These are phyloP conservation scores for Meyerozyma athensensis DNA, from an alignment of 1,139 yeast species.

Conservation along the genomic window DNA sequence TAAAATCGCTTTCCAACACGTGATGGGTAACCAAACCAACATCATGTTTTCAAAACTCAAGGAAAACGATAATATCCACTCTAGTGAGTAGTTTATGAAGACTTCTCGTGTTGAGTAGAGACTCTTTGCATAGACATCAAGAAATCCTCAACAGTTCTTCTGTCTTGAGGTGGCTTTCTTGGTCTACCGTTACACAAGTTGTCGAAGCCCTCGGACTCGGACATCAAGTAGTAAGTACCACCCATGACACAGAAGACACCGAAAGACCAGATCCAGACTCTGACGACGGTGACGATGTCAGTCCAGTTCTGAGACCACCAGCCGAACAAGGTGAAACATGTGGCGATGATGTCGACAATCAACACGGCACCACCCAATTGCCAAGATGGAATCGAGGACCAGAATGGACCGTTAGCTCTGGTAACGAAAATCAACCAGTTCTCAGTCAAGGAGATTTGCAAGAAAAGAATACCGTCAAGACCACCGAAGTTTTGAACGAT, in stretches of 20 bases:
- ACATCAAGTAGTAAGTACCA: slow-evolving; percentile 94
- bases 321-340: slow-evolving; percentile 89
- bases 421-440: slow-evolving; percentile 95
- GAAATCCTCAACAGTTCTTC: slow-evolving; percentile 90
- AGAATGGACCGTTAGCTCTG: slow-evolving; percentile 94
- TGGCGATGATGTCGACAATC: slow-evolving; percentile 82
- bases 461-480: slow-evolving; percentile 84
- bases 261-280: slow-evolving; percentile 92
- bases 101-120: slow-evolving; percentile 93
- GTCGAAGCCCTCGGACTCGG: slow-evolving; percentile 83
- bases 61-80: neutral
- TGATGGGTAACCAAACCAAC: slow-evolving; percentile 4
- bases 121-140: slow-evolving; percentile 97
- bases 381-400: slow-evolving; percentile 92
- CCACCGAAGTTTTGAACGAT: slow-evolving; percentile 93
- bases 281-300: slow-evolving; percentile 88
- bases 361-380: slow-evolving; percentile 92
- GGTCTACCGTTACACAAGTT: slow-evolving; percentile 91
- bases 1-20: slow-evolving; percentile 1
- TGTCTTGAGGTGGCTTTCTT: slow-evolving; percentile 58
- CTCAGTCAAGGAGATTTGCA: slow-evolving; percentile 89
- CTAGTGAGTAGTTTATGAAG: slow-evolving; percentile 27
- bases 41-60: slow-evolving; percentile 1
- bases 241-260: slow-evolving; percentile 96
- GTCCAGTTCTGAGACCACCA: slow-evolving; percentile 99